Evolutionary conservation across 352 stramenopile species (phyloP).

Genomic region (Phytopythium helicoides): DNA sequence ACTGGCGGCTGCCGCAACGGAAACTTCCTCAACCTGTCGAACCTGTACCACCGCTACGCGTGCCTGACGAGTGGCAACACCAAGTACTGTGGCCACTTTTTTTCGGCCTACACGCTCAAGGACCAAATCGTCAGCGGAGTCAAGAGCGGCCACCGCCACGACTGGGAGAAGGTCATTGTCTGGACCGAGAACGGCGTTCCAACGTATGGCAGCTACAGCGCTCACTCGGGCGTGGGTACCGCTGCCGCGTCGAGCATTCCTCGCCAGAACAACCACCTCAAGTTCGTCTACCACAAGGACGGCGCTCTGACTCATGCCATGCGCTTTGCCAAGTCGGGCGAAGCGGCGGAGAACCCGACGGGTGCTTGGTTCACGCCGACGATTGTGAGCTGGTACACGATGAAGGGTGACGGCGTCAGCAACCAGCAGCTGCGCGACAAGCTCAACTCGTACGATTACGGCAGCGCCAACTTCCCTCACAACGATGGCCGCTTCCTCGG

Average conservation of each 20-base stretch:
- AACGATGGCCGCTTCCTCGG: constrained; percentile 4
- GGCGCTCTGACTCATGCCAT: background rate
- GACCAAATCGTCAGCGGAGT: constrained; percentile 2
- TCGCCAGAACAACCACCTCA: constrained; percentile 3
- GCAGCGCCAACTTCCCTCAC: constrained; percentile 6
- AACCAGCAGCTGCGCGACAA: constrained; percentile 7
- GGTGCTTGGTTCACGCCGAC: constrained; percentile 3
- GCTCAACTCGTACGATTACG: constrained; percentile 5
- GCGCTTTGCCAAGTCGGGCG: constrained; percentile 9
- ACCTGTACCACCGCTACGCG: constrained; percentile 15
- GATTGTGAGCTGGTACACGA: constrained; percentile 20
- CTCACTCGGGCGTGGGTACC: constrained; percentile 5
- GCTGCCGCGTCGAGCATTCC: constrained; percentile 2
- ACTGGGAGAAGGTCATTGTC: constrained; percentile 40
- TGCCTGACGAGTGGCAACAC: constrained; percentile 1
- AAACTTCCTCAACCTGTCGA: constrained; percentile 13
- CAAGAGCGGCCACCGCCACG: constrained; percentile 27
- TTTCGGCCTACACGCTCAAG: constrained; percentile 8
- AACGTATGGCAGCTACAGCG: background rate
- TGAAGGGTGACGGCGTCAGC: constrained; percentile 11
- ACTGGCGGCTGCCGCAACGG: constrained; percentile 9
- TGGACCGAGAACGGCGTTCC: constrained; percentile 19
- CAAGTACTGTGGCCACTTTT: constrained; percentile 14
- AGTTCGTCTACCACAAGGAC: constrained; percentile 18
- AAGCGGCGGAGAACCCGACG: constrained; percentile 7